A percentile compares a stretch with the other conserved stretches of the same genome.
phyloP scores from a whole-genome alignment of 345 rosid genomes.

The Pistacia vera region DNA sequence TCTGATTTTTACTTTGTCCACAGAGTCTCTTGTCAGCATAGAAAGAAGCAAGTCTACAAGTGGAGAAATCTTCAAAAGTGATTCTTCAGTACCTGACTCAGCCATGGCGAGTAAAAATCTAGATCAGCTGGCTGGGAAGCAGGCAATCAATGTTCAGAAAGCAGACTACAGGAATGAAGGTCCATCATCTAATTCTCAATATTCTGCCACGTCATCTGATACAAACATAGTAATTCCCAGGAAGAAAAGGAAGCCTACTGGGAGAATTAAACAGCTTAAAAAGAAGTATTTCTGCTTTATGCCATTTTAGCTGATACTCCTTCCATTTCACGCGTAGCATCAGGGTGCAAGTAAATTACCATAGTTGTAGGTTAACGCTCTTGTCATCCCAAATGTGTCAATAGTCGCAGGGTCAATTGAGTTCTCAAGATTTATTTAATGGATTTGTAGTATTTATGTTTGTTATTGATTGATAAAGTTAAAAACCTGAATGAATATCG shows the following conservation, averaged over 20 bases:
- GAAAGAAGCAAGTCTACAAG: slow-evolving; percentile 14
- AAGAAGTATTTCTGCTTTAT: slow-evolving; percentile 48
- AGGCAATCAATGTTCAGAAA: slow-evolving; percentile 4
- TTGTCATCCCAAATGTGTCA: not conserved
- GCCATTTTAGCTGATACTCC: slow-evolving; percentile 31
- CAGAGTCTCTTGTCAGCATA: slow-evolving; percentile 20
- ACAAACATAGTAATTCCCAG: not conserved
- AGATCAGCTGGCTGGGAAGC: not conserved
- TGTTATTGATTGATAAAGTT: not conserved
- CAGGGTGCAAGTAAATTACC: not conserved
- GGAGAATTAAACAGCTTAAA: slow-evolving; percentile 30
- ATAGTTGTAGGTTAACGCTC: not conserved
- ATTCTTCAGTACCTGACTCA: not conserved
- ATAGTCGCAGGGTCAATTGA: not conserved
- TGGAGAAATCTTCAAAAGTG: slow-evolving; percentile 6
- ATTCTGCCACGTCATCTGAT: slow-evolving; percentile 19
- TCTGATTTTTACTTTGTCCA: slow-evolving; percentile 4
- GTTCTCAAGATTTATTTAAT: not conserved
- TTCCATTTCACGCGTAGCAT: slow-evolving; percentile 5
- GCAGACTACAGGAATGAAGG: slow-evolving; percentile 17
- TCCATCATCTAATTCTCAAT: slow-evolving; percentile 26
- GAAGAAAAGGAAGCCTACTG: slow-evolving; percentile 24
- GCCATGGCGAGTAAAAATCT: not conserved
- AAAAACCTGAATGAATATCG: not conserved
- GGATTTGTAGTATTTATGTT: not conserved